Evolutionary conservation across 2,329 filamentous ascomycete species (phyloP).

Genomic region (Fusarium sp.): DNA sequence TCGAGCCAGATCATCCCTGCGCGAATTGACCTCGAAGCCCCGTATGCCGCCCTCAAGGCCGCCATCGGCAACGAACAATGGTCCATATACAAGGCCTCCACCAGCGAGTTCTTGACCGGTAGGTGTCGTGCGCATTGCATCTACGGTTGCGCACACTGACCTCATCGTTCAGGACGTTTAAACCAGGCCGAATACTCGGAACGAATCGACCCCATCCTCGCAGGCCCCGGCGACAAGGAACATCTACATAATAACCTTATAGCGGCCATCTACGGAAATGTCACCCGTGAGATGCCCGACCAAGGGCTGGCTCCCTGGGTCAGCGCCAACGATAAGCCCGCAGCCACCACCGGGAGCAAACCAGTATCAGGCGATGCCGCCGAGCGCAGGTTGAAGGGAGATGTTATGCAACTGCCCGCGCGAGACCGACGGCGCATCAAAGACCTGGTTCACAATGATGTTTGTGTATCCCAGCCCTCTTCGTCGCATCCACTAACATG

Average conservation of each 20-base stretch:
- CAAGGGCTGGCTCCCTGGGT: constrained; percentile 73
- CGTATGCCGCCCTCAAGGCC: constrained; percentile 68
- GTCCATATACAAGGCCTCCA: constrained; percentile 69
- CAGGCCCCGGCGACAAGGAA: constrained; percentile 65
- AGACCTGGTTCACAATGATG: constrained; percentile 68
- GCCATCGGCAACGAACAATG: constrained; percentile 68
- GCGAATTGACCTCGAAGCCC: constrained; percentile 71
- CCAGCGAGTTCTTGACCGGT: constrained; percentile 70
- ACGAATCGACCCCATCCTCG: constrained; percentile 66
- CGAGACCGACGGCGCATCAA: constrained; percentile 72
- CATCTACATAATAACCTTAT: constrained; percentile 74
- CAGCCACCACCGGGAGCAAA: constrained; percentile 64
- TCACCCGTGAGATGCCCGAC: constrained; percentile 73
- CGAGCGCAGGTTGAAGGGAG: constrained; percentile 70
- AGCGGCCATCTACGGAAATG: constrained; percentile 71
- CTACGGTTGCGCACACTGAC: constrained; percentile 41
- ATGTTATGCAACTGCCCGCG: constrained; percentile 74
- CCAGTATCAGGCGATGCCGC: constrained; percentile 70
- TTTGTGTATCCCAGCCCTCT: constrained; percentile 48
- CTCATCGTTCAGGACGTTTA: constrained; percentile 60
- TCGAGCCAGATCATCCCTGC: constrained; percentile 68
- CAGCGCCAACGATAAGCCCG: constrained; percentile 73
- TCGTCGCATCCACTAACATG: constrained; percentile 30
- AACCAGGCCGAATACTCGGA: constrained; percentile 68
- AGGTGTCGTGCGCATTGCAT: constrained; percentile 25